phyloP scores from a whole-genome alignment of 2,329 filamentous ascomycete species.

The Colletotrichum agaves region DNA sequence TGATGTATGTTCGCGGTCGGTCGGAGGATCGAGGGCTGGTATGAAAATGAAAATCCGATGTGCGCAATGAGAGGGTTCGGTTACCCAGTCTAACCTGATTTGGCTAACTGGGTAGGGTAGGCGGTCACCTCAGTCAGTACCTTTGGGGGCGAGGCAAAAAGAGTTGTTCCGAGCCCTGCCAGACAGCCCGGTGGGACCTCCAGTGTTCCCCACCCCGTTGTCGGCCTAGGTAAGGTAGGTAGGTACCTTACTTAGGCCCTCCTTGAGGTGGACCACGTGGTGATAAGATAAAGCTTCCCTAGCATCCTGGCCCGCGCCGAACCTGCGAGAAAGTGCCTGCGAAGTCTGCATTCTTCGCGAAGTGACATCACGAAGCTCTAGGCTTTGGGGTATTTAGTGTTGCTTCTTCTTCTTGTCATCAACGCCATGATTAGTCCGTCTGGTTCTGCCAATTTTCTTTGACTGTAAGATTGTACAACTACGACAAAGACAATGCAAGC shows the following conservation, averaged over 20 bases:
- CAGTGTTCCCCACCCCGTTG: no score
- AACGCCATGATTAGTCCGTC: no score
- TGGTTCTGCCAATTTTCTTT: neutral
- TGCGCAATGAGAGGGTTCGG: no score
- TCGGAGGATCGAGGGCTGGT: conserved; percentile 24
- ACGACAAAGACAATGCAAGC: conserved; percentile 50
- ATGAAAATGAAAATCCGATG: conserved; percentile 1
- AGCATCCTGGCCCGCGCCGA: conserved; percentile 42
- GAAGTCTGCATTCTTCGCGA: conserved; percentile 26
- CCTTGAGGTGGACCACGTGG: conserved; percentile 47
- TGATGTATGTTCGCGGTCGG: conserved; percentile 30
- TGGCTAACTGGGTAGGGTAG: conserved; percentile 43
- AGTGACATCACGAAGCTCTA: conserved; percentile 22
- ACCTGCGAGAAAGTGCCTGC: conserved; percentile 53
- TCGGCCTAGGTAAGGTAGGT: neutral
- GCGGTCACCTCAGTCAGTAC: conserved; percentile 1
- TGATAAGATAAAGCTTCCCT: conserved; percentile 42
- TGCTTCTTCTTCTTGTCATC: neutral
- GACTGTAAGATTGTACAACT: neutral
- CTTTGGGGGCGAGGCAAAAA: no score
- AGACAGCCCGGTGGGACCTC: no score
- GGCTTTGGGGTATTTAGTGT: conserved; percentile 10
- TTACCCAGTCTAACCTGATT: no score
- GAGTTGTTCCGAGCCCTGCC: no score
- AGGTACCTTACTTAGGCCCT: no score